Conservation (phyloP, 2,329 filamentous ascomycete genomes). For the Piedraia hortae region DNA sequence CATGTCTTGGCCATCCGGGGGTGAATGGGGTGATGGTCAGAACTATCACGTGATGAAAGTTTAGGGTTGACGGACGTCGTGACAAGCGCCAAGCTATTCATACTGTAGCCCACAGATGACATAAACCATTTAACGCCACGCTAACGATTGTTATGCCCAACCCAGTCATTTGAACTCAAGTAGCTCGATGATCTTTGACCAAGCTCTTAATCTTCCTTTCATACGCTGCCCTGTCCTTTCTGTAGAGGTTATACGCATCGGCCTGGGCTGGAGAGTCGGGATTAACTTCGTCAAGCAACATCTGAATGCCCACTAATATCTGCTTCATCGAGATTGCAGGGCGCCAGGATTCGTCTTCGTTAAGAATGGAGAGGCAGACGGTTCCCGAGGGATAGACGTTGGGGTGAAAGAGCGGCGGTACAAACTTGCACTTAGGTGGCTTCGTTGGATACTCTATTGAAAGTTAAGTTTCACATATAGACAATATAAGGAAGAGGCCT, state of each 20-base stretch:
- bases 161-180: too few species aligned
- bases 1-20: too few species aligned
- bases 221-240: constrained; percentile 66
- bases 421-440: constrained; percentile 96
- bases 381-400: constrained; percentile 97
- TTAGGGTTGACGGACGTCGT: too few species aligned
- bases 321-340: constrained; percentile 97
- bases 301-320: constrained; percentile 85
- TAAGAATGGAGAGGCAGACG: constrained; percentile 86
- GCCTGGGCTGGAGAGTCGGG: constrained; percentile 91
- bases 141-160: too few species aligned
- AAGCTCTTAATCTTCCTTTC: constrained; percentile 67
- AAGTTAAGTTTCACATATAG: too few species aligned
- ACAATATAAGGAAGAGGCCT: too few species aligned
- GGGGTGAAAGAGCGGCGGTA: constrained; percentile 84
- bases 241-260: constrained; percentile 90
- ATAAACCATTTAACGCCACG: too few species aligned
- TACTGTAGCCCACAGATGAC: too few species aligned
- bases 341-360: constrained; percentile 97
- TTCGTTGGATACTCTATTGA: constrained; percentile 95
- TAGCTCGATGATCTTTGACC: constrained; percentile 68
- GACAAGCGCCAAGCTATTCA: too few species aligned
- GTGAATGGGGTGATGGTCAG: too few species aligned
- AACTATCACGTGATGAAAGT: too few species aligned
- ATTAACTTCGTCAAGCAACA: constrained; percentile 85